Percentiles rank a stretch among this genome's conserved stretches.
These are phyloP conservation scores for Penicillium brasilianum DNA, from an alignment of 2,329 filamentous ascomycete genomes.

Conservation along the genomic window DNA sequence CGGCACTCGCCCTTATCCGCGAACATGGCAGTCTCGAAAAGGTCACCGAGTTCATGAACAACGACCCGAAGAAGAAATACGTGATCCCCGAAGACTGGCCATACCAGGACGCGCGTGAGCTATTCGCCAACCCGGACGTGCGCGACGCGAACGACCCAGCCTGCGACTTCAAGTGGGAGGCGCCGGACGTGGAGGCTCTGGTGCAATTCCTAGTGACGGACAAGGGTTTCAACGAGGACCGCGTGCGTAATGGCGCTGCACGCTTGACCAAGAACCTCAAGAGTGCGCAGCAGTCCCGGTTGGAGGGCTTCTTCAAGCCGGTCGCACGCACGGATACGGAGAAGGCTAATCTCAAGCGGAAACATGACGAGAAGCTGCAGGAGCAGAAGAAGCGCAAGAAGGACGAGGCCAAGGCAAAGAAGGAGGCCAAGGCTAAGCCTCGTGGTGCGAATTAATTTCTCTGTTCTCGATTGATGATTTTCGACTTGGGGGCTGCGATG, in stretches of 20 bases:
- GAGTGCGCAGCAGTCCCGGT: constrained; percentile 82
- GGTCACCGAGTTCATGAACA: constrained; percentile 79
- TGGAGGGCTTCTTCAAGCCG: constrained; percentile 97
- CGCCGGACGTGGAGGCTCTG: constrained; percentile 86
- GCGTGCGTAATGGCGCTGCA: constrained; percentile 78
- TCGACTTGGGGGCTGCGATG: neutral
- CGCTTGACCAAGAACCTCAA: constrained; percentile 89
- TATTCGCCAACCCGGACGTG: constrained; percentile 93
- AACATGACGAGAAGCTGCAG: constrained; percentile 88
- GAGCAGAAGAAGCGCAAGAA: constrained; percentile 96
- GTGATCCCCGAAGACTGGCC: constrained; percentile 95
- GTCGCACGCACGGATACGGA: constrained; percentile 86
- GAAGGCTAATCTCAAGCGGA: constrained; percentile 84
- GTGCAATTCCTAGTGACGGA: constrained; percentile 89
- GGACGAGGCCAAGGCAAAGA: constrained; percentile 94
- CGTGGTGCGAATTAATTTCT: constrained; percentile 61
- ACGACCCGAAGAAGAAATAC: constrained; percentile 78
- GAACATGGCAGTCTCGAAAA: constrained; percentile 88
- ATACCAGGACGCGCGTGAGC: constrained; percentile 83
- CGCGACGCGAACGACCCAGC: constrained; percentile 78
- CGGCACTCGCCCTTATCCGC: constrained; percentile 90
- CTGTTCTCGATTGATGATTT: neutral
- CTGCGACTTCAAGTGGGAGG: constrained; percentile 98
- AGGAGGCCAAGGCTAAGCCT: constrained; percentile 85
- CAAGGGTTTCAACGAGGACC: constrained; percentile 96